Conservation (phyloP, 1,284 basidiomycete species). For the Xerocomus minutiporus region DNA sequence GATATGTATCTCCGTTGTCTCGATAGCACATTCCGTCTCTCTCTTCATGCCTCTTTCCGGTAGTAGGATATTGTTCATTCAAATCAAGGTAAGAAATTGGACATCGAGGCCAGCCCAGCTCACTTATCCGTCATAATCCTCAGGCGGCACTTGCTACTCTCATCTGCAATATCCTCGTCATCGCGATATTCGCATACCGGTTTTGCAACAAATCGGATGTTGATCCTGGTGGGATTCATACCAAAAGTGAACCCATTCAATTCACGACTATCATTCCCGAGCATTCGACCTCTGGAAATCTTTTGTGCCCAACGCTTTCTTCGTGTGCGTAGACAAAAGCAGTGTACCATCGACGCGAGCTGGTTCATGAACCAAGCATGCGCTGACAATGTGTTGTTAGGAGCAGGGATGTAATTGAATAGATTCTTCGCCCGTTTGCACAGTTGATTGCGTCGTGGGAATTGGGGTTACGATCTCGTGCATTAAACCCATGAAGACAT, state of each 20-base stretch:
- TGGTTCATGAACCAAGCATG: background rate
- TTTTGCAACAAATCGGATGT: constrained; percentile 8
- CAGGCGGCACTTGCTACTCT: constrained; percentile 18
- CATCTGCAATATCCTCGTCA: constrained; percentile 22
- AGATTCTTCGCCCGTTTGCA: background rate
- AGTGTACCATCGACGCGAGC: background rate
- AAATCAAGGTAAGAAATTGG: constrained; percentile 18
- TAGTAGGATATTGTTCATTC: constrained; percentile 3
- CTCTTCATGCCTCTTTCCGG: constrained; percentile 6
- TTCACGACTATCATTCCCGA: constrained; percentile 8
- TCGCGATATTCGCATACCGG: constrained; percentile 13
- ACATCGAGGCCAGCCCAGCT: background rate
- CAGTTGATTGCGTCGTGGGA: background rate
- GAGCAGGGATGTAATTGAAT: background rate
- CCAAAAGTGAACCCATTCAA: constrained; percentile 5
- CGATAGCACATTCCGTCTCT: constrained; percentile 7
- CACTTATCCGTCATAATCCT: background rate
- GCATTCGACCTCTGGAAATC: background rate
- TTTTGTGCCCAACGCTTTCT: background rate
- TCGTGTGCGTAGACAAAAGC: background rate
- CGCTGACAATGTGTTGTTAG: background rate
- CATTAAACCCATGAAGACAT: background rate
- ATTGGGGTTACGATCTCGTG: background rate
- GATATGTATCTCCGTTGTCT: constrained; percentile 17
- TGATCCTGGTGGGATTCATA: background rate